A percentile compares a stretch with the other conserved stretches of the same genome.
Conservation (phyloP, 495 filamentous ascomycete species). For the Hyaloscypha finlandica region DNA sequence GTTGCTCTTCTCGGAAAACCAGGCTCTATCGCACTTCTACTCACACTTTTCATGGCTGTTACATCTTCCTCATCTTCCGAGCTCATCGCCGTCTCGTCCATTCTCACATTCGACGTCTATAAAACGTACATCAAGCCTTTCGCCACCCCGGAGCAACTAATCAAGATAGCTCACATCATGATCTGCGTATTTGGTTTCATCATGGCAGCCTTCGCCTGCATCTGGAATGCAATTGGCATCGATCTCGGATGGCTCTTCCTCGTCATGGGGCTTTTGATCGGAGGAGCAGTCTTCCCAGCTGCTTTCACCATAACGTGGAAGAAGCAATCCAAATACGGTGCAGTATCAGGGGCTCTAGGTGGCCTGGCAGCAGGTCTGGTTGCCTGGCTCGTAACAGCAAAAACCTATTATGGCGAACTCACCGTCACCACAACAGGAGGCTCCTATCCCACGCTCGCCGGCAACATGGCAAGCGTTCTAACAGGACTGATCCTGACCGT, state of each 20-base stretch:
- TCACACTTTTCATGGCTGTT: slow-evolving; percentile 57
- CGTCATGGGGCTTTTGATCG: slow-evolving; percentile 47
- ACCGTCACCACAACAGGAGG: slow-evolving; percentile 40
- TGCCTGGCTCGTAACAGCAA: slow-evolving; percentile 41
- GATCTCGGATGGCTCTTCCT: slow-evolving; percentile 50
- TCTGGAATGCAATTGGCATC: slow-evolving; percentile 44
- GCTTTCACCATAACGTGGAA: slow-evolving; percentile 43
- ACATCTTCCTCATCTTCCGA: slow-evolving; percentile 51
- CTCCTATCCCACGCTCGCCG: slow-evolving; percentile 43
- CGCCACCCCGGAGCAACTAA: slow-evolving; percentile 44
- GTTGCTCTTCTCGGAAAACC: slow-evolving; percentile 50
- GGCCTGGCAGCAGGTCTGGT: slow-evolving; percentile 28
- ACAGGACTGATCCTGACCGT: slow-evolving; percentile 39
- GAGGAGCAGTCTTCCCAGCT: slow-evolving; percentile 44
- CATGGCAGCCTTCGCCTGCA: slow-evolving; percentile 38
- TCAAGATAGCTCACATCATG: slow-evolving; percentile 48
- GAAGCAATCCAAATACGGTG: slow-evolving; percentile 40
- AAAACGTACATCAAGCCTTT: slow-evolving; percentile 52
- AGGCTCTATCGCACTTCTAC: slow-evolving; percentile 48
- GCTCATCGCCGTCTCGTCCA: slow-evolving; percentile 54
- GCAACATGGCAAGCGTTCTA: slow-evolving; percentile 41
- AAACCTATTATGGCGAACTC: slow-evolving; percentile 36
- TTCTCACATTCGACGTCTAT: slow-evolving; percentile 59
- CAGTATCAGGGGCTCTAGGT: slow-evolving; percentile 37
- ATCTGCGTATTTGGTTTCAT: slow-evolving; percentile 51